A percentile compares a stretch with the other conserved stretches of the same genome.
phyloP scores from a whole-genome alignment of 352 stramenopile species.

The Globisporangium cylindrosporum region DNA sequence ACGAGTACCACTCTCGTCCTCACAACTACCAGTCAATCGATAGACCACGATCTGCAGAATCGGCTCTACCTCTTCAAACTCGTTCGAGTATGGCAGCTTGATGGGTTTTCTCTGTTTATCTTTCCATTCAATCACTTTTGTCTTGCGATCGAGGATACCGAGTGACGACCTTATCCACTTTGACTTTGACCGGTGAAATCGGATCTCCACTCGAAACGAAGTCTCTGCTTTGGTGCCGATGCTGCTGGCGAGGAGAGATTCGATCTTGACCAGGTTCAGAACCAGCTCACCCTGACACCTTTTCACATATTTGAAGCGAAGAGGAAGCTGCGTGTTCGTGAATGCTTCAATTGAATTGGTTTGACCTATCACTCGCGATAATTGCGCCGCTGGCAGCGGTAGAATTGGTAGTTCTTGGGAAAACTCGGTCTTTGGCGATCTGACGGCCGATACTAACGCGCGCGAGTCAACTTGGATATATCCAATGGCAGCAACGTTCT shows the following conservation, averaged over 20 bases:
- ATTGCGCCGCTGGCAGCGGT: not conserved
- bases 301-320: slow-evolving; percentile 15
- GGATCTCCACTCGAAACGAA: slow-evolving; percentile 12
- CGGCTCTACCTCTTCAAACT: slow-evolving; percentile 22
- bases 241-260: not conserved
- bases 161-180: slow-evolving; percentile 7
- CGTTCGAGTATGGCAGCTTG: slow-evolving; percentile 29
- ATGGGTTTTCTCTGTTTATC: slow-evolving; percentile 8
- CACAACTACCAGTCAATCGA: slow-evolving; percentile 9
- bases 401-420: slow-evolving; percentile 8
- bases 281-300: slow-evolving; percentile 2
- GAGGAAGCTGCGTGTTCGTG: not conserved
- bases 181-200: slow-evolving; percentile 5
- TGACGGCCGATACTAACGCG: not conserved
- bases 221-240: not conserved
- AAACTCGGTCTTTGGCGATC: slow-evolving; percentile 13
- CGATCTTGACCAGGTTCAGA: slow-evolving; percentile 6
- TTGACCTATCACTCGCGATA: not conserved
- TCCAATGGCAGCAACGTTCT: not conserved
- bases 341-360: too few relatives aligned
- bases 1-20: slow-evolving; percentile 21
- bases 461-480: not conserved
- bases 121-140: slow-evolving; percentile 17
- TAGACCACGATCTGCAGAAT: slow-evolving; percentile 31
- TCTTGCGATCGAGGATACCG: slow-evolving; percentile 9